Conservation (phyloP, 1,284 basidiomycete species). For the Trametes polyzona region DNA sequence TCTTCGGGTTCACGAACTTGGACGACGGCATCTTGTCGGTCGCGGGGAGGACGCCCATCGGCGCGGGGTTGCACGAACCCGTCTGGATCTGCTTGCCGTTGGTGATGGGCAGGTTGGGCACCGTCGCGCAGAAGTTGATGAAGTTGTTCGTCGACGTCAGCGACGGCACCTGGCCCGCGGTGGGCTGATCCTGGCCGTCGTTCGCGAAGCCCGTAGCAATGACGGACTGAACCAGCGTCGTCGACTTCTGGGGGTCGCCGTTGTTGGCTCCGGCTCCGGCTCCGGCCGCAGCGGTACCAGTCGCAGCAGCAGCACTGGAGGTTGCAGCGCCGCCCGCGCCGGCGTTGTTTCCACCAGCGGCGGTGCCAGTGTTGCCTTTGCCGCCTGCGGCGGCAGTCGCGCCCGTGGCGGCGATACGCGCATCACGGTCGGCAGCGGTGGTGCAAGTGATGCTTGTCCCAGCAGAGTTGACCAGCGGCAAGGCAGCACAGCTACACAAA, state of each 20-base stretch:
- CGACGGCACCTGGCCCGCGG: constrained; percentile 46
- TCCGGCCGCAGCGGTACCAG: not conserved
- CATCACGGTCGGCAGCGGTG: constrained; percentile 50
- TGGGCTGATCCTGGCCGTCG: constrained; percentile 45
- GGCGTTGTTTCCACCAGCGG: not conserved
- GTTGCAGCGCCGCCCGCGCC: constrained; percentile 4
- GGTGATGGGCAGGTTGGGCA: constrained; percentile 42
- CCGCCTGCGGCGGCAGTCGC: constrained; percentile 40
- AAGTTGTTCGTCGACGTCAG: constrained; percentile 62
- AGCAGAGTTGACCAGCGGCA: constrained; percentile 60
- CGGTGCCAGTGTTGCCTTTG: not conserved
- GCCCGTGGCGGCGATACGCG: constrained; percentile 56
- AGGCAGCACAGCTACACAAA: constrained; percentile 48
- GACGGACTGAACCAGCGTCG: constrained; percentile 29
- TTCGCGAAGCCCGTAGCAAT: constrained; percentile 32
- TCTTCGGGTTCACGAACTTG: constrained; percentile 50
- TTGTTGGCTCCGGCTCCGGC: not conserved
- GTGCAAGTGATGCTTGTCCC: constrained; percentile 63
- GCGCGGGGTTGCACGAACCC: constrained; percentile 63
- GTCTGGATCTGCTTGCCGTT: constrained; percentile 49
- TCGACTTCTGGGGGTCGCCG: constrained; percentile 39
- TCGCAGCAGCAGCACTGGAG: constrained; percentile 8
- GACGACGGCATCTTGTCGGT: constrained; percentile 45
- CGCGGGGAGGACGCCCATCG: constrained; percentile 46
- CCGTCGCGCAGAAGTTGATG: constrained; percentile 51